These are phyloP conservation scores for Aspergillus niger DNA, from an alignment of 2,329 filamentous ascomycete species.

Conservation along the genomic window DNA sequence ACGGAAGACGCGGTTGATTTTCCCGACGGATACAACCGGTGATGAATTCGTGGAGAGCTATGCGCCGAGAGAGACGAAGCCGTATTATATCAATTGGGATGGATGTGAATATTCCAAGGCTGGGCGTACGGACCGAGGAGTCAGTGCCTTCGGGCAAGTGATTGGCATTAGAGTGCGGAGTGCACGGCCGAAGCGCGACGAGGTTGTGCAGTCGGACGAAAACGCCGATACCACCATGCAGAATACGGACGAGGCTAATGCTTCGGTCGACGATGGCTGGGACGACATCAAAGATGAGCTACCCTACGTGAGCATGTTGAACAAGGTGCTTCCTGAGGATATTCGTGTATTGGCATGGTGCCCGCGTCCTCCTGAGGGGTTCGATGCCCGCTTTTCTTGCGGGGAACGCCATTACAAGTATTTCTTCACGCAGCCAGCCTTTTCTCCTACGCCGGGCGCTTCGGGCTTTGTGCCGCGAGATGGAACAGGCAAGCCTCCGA, in stretches of 20 bases:
- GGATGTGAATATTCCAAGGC: constrained; percentile 93
- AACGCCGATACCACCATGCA: constrained; percentile 17
- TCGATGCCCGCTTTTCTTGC: constrained; percentile 91
- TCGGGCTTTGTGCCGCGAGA: constrained; percentile 49
- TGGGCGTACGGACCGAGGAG: constrained; percentile 86
- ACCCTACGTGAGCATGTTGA: constrained; percentile 79
- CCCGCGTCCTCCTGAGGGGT: constrained; percentile 73
- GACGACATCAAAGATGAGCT: constrained; percentile 79
- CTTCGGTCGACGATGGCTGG: constrained; percentile 49
- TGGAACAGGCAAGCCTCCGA: constrained; percentile 25
- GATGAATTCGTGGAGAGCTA: constrained; percentile 41
- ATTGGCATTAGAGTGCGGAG: constrained; percentile 81
- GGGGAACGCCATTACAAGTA: constrained; percentile 90
- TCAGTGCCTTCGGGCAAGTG: constrained; percentile 96
- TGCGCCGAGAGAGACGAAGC: constrained; percentile 44
- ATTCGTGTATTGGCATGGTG: constrained; percentile 95
- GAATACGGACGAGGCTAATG: constrained; percentile 26
- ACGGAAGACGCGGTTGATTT: constrained; percentile 78
- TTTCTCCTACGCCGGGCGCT: constrained; percentile 64
- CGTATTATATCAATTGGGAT: constrained; percentile 68
- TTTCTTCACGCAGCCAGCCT: constrained; percentile 95
- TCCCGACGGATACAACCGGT: constrained; percentile 57
- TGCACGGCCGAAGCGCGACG: constrained; percentile 60
- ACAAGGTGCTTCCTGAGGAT: constrained; percentile 82
- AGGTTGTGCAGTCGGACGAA: constrained; percentile 5